These are phyloP conservation scores for Mycena citricolor DNA, from an alignment of 1,284 basidiomycete species.

Conservation along the genomic window DNA sequence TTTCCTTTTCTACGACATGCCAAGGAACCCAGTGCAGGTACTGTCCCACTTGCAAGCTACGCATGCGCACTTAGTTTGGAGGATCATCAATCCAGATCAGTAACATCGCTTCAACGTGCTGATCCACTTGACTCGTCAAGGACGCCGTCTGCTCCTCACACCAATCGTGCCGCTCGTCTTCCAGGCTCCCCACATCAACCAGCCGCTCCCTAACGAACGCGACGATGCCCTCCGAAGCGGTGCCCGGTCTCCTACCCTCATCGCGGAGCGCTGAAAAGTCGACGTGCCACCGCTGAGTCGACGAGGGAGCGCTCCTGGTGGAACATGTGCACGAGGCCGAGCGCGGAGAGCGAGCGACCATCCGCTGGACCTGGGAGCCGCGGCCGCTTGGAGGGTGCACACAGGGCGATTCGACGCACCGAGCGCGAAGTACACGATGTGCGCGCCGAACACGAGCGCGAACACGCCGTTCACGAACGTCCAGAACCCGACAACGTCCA, in stretches of 20 bases:
- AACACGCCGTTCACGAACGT: constrained; percentile 9
- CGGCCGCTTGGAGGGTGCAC: neutral
- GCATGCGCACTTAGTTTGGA: too few relatives aligned
- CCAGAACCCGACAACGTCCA: constrained; percentile 11
- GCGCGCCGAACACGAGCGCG: constrained; percentile 7
- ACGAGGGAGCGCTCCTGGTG: neutral
- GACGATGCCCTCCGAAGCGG: neutral
- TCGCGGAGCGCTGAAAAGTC: neutral
- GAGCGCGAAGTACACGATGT: constrained; percentile 8
- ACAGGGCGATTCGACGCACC: neutral
- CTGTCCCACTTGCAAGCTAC: too few relatives aligned
- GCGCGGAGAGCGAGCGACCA: neutral
- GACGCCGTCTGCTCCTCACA: too few relatives aligned
- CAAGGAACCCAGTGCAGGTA: too few relatives aligned
- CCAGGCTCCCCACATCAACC: too few relatives aligned
- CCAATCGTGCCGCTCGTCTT: too few relatives aligned
- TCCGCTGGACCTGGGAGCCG: neutral
- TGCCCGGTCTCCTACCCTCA: neutral
- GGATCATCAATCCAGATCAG: too few relatives aligned
- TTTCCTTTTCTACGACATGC: too few relatives aligned
- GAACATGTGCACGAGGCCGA: neutral
- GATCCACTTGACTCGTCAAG: too few relatives aligned
- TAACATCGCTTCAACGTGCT: too few relatives aligned
- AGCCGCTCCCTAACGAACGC: neutral
- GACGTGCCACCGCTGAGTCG: neutral